Base-by-base conservation (phyloP, 345 rosid species). In the Camelina hispida region DNA sequence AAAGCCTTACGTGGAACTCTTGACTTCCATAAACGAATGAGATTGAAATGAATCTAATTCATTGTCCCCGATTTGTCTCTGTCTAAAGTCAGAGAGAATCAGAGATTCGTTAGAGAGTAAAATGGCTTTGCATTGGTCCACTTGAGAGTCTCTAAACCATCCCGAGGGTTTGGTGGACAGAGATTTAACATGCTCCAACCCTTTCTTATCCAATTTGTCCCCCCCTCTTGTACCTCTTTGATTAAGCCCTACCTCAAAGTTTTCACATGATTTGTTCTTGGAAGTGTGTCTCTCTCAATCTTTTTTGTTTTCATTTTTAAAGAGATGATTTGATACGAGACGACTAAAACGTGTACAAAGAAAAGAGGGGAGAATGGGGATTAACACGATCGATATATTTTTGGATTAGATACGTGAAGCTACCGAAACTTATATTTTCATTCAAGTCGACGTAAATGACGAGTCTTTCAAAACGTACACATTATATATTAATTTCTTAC, bases 101-200 rank as follows among this genome's bases (percentile, higher is more conserved):
- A 42, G 68, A 59, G 69, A 53, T 59, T 71, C 42, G 69, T 30
- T 44, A 25, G 30, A 59, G 67, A 55, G 61, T 70, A 32, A 43
- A 51, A 61, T 61, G 53, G 17, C 9, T 64, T 65, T 42, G 10
- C 68, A 66, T 60, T 78, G 73, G 78, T 60, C 81, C 81, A 78
- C 73, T 20, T 59, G 30, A 72, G 56, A 42, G 23, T 71, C 68
- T 59, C 68, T 78, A 22, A 42, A 28, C 51, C 28, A 15, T 23
- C 17, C 51, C 32, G 7, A 77, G 63, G 32, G 51, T 78, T 53
- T 72, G 44, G 72, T 52, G 53, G 76, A 72, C 72, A 66, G 2
- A 69, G 66, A 77, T 64, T 77, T 57, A 70, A 77, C 80, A 64
- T 25, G 60, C 52, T 63, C 80, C 81, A 78, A 72, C 77, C 77